Evolutionary conservation across 495 filamentous ascomycete species (phyloP).

Genomic region (Xylaria castorea): DNA sequence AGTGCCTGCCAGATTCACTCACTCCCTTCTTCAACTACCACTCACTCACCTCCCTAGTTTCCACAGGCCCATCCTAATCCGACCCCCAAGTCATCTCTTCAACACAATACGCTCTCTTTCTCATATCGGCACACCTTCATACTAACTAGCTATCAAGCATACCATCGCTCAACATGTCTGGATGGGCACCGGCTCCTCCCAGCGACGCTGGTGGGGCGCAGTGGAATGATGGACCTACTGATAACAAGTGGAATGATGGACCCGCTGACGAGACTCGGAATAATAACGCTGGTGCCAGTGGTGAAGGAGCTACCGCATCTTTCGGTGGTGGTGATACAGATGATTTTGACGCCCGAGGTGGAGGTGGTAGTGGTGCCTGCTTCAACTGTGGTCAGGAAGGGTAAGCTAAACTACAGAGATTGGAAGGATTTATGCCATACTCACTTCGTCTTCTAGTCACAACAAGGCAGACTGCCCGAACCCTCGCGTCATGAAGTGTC

Average conservation of each 20-base stretch:
- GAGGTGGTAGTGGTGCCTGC: conserved; percentile 68
- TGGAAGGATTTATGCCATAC: conserved; percentile 22
- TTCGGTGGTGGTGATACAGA: conserved; percentile 1
- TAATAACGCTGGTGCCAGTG: background rate
- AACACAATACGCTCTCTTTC: background rate
- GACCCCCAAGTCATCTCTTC: background rate
- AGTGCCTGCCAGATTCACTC: background rate
- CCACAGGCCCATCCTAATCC: background rate
- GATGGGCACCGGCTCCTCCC: background rate
- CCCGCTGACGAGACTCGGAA: background rate
- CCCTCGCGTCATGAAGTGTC: conserved; percentile 44
- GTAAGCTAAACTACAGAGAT: conserved; percentile 50
- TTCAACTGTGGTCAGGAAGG: conserved; percentile 82
- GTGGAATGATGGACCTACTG: background rate
- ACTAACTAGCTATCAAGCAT: background rate
- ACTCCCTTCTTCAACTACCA: background rate
- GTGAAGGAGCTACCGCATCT: background rate
- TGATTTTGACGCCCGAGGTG: conserved; percentile 56
- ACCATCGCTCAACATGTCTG: conserved; percentile 12
- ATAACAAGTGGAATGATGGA: background rate
- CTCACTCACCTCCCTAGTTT: background rate
- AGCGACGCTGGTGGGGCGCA: background rate
- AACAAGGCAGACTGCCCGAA: conserved; percentile 58
- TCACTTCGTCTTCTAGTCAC: conserved; percentile 50
- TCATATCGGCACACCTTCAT: background rate